These are phyloP conservation scores for Periconia digitata DNA, from an alignment of 2,329 filamentous ascomycete species.

Conservation along the genomic window DNA sequence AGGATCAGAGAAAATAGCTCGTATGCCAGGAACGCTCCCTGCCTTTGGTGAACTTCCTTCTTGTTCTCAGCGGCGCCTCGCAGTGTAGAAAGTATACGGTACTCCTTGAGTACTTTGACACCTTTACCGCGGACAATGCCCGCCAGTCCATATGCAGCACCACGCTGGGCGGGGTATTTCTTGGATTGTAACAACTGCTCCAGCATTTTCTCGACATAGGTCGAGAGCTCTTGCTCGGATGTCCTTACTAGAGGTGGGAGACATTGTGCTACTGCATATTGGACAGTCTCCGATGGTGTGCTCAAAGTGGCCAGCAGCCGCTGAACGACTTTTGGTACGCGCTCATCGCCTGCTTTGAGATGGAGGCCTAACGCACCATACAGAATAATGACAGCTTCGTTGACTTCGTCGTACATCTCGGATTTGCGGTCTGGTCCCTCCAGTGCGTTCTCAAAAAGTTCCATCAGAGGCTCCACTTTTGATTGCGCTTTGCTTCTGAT, in stretches of 20 bases:
- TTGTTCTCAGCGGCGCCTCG: conserved; percentile 89
- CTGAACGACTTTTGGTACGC: conserved; percentile 85
- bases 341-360: conserved; percentile 78
- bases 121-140: conserved; percentile 89
- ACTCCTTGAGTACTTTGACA: conserved; percentile 77
- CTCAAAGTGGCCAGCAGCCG: conserved; percentile 83
- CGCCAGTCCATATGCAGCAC: conserved; percentile 91
- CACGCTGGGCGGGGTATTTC: conserved; percentile 88
- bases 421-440: conserved; percentile 81
- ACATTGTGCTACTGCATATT: conserved; percentile 94
- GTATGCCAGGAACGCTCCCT: conserved; percentile 85
- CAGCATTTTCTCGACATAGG: conserved; percentile 79
- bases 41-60: conserved; percentile 84
- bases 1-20: conserved; percentile 87
- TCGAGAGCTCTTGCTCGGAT: conserved; percentile 73
- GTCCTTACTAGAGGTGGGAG: conserved; percentile 86
- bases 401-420: conserved; percentile 82
- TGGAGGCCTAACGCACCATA: conserved; percentile 93
- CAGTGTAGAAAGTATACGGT: conserved; percentile 80
- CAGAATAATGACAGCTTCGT: conserved; percentile 96
- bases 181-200: conserved; percentile 83
- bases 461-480: conserved; percentile 88
- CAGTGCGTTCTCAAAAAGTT: conserved; percentile 84
- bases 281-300: conserved; percentile 94
- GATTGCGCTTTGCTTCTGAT: conserved; percentile 80